These are phyloP conservation scores for Scheffersomyces parashehatae DNA, from an alignment of 1,139 yeast genomes.

Conservation along the genomic window DNA sequence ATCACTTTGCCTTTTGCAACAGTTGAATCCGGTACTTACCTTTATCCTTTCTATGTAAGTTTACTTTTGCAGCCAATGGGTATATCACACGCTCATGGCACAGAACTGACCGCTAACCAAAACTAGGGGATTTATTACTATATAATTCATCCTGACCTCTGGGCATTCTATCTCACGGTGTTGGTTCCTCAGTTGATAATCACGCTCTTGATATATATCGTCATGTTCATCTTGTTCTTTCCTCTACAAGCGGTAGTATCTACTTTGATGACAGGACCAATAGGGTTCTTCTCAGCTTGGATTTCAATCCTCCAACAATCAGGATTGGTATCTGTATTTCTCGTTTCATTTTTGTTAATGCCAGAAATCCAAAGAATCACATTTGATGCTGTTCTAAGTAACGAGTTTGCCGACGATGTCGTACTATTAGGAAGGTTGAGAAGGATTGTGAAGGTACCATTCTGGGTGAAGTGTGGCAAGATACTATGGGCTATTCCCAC, in stretches of 20 bases:
- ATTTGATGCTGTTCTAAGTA: constrained; percentile 58
- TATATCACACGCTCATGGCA: too few relatives aligned
- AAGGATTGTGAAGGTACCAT: constrained; percentile 36
- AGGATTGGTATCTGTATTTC: constrained; percentile 48
- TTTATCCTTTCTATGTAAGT: constrained; percentile 31
- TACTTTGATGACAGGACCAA: constrained; percentile 53
- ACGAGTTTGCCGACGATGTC: constrained; percentile 50
- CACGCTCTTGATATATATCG: constrained; percentile 39
- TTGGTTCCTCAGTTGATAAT: constrained; percentile 49
- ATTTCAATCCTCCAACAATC: constrained; percentile 54
- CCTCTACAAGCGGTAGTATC: constrained; percentile 52
- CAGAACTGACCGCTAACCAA: background rate
- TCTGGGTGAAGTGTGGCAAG: constrained; percentile 24
- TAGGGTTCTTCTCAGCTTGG: constrained; percentile 57
- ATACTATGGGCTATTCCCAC: constrained; percentile 25
- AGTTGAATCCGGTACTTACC: constrained; percentile 22
- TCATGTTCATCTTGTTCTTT: constrained; percentile 40
- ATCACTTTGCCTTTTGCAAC: constrained; percentile 14
- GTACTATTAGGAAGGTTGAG: constrained; percentile 48
- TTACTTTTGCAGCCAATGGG: background rate
- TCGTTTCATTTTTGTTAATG: constrained; percentile 52
- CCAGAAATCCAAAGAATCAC: constrained; percentile 56
- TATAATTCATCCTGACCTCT: constrained; percentile 42
- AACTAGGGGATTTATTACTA: constrained; percentile 49
- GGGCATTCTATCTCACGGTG: constrained; percentile 52